Base-by-base conservation (phyloP, 1,139 yeast genomes). In the Yamadazyma conglobata region DNA sequence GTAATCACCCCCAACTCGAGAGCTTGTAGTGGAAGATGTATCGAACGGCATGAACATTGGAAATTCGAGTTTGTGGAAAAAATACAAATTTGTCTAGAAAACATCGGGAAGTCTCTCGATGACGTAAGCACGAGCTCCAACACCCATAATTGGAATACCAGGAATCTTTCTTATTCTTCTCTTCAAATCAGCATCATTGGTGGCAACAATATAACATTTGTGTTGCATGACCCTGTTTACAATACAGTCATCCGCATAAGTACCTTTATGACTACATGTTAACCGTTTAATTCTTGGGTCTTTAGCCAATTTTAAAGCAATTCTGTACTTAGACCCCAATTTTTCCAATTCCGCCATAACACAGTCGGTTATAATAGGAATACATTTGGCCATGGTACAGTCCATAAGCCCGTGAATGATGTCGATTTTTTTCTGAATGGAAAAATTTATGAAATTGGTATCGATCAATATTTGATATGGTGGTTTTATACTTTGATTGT, bases 301-400 rank as follows among this genome's bases (percentile, higher is more conserved):
- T 47, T 87, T 82, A 20, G 98, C 98, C 51, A 91, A 66, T 40
- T 83, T 79, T 42, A 91, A 69, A 1, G 98, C 98, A 43, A 91
- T 91, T 54, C 97, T 72, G 58, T 85, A 91, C 54, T 82, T 87
- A 16, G 95, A 95, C 0, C 98, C 98, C 38, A 91, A 69, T 56
- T 93, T 91, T 54, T 91, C 98, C 56, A 91, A 68, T 64, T 91
- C 98, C 0, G 98, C 98, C 83, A 91, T 78, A 19, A 91, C 98
- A 65, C 98, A 91, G 59, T 91, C 98, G 3, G 98, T 91, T 27
- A 91, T 80, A 30, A 89, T 76, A 5, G 98, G 98, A 27, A 89
- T 86, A 64, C 97, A 88, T 54, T 93, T 86, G 31, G 98, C 98
- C 57, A 81, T 82, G 24, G 91, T 64, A 36, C 94, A 75, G 56